A percentile compares a stretch with the other conserved stretches of the same genome.
Evolutionary conservation across 345 rosid species (phyloP).

Genomic region (Mangifera indica): DNA sequence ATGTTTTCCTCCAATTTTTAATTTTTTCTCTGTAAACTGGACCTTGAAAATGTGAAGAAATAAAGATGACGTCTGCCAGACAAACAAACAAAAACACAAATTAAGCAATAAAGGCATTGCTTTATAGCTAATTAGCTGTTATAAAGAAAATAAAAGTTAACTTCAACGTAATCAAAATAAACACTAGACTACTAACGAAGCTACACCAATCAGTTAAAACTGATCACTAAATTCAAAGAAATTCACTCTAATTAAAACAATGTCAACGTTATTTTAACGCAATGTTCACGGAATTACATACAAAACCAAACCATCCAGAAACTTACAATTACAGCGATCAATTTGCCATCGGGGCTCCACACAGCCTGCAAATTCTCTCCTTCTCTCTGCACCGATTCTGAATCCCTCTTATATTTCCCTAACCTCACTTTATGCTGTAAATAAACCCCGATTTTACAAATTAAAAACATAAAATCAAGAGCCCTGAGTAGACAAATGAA

Average conservation of each 20-base stretch:
- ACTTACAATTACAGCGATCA: constrained; percentile 84
- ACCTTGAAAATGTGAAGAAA: constrained; percentile 85
- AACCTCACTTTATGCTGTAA: constrained; percentile 82
- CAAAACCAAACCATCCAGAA: background rate
- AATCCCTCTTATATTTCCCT: constrained; percentile 83
- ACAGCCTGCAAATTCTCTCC: constrained; percentile 75
- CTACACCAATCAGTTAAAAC: background rate
- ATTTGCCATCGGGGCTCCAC: constrained; percentile 88
- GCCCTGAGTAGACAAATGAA: constrained; percentile 6
- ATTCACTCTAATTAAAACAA: background rate
- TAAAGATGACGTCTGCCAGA: constrained; percentile 83
- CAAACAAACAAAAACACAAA: background rate
- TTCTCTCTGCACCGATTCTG: constrained; percentile 64
- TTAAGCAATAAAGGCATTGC: constrained; percentile 1
- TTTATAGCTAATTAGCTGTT: background rate
- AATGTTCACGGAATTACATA: constrained; percentile 1
- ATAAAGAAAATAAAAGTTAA: background rate
- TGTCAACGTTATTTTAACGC: background rate
- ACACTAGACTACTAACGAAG: background rate
- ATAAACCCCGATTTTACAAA: background rate
- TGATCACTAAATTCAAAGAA: background rate
- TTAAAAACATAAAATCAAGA: constrained; percentile 14
- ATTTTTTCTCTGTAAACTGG: constrained; percentile 64
- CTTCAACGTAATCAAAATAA: too few relatives aligned
- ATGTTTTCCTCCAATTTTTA: constrained; percentile 73